Conservation (phyloP, 2,329 filamentous ascomycete species). For the Ascochyta viciae-villosae region DNA sequence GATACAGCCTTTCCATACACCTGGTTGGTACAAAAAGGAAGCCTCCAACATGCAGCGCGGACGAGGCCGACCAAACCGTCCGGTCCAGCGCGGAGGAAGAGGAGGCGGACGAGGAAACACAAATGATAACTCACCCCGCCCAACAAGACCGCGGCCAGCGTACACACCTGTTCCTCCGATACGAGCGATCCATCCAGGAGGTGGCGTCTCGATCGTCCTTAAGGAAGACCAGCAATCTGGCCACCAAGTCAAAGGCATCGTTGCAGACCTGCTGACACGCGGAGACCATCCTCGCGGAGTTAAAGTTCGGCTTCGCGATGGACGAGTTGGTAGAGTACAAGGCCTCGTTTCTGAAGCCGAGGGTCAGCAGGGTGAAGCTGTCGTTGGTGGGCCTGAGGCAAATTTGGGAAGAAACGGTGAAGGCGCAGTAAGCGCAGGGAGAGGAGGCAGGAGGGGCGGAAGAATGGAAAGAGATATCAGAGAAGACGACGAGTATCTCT, state of each 20-base stretch:
- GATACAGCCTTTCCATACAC: no score
- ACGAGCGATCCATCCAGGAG: slow-evolving; percentile 61
- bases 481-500: slow-evolving; percentile 41
- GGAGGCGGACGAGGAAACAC: slow-evolving; percentile 5
- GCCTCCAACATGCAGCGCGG: slow-evolving; percentile 17
- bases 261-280: slow-evolving; percentile 72
- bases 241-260: slow-evolving; percentile 70
- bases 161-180: slow-evolving; percentile 32
- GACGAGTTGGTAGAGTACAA: slow-evolving; percentile 77
- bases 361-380: slow-evolving; percentile 31
- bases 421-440: slow-evolving; percentile 10
- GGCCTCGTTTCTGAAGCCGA: slow-evolving; percentile 54
- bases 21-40: not conserved
- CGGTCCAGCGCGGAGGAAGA: not conserved
- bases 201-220: slow-evolving; percentile 73
- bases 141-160: slow-evolving; percentile 14
- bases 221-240: slow-evolving; percentile 80
- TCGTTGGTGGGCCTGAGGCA: slow-evolving; percentile 32
- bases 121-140: slow-evolving; percentile 7
- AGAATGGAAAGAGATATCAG: slow-evolving; percentile 38
- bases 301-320: slow-evolving; percentile 76
- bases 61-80: slow-evolving; percentile 20
- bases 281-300: slow-evolving; percentile 80
- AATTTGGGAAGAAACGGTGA: slow-evolving; percentile 39
- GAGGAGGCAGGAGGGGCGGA: slow-evolving; percentile 20